These are phyloP conservation scores for Phytomonas sp. DNA, from an alignment of 208 protist genomes.

Conservation along the genomic window DNA sequence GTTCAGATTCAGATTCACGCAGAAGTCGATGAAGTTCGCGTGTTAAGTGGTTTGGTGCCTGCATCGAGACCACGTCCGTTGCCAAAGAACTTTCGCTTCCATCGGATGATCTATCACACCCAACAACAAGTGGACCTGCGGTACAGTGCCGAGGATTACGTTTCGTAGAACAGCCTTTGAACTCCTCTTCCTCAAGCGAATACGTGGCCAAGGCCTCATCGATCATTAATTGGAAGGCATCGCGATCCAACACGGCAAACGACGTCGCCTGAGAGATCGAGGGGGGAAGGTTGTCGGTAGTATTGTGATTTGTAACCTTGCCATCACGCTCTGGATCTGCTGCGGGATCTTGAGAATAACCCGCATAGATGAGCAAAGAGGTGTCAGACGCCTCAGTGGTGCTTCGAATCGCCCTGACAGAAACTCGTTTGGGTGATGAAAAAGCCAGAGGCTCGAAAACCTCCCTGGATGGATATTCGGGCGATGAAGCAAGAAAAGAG, in stretches of 20 bases:
- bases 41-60: background rate
- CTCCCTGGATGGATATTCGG: background rate
- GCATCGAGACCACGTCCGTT: background rate
- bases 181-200: slow-evolving; percentile 12
- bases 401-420: background rate
- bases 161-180: background rate
- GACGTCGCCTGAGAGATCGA: slow-evolving; percentile 3
- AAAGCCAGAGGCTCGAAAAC: background rate
- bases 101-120: background rate
- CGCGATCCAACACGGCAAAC: slow-evolving; percentile 16
- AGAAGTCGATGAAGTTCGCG: background rate
- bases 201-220: slow-evolving; percentile 10
- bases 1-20: background rate
- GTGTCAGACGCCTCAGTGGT: background rate
- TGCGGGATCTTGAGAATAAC: background rate
- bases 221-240: slow-evolving; percentile 20
- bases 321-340: background rate
- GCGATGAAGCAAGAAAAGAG: background rate
- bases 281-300: background rate
- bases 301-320: background rate
- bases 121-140: background rate
- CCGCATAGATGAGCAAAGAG: background rate
- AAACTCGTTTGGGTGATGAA: background rate
- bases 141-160: background rate
- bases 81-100: background rate